Percentiles rank a stretch among this genome's conserved stretches.
Conservation (phyloP, 805 yeast genomes). For the Ogataea methylovora region DNA sequence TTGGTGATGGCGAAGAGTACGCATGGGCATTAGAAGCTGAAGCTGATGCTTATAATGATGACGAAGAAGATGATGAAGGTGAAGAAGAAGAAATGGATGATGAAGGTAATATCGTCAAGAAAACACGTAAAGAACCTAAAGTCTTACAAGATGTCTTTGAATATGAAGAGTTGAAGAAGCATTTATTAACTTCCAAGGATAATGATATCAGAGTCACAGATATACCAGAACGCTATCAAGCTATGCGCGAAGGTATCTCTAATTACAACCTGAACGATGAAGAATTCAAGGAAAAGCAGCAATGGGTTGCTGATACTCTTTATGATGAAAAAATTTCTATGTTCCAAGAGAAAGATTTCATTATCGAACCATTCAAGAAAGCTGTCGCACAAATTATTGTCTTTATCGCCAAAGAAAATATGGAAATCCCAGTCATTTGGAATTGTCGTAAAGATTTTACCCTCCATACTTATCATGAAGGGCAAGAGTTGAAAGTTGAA, state of each 20-base stretch:
- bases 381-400: conserved; percentile 68
- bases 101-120: conserved; percentile 22
- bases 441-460: conserved; percentile 90
- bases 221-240: conserved; percentile 88
- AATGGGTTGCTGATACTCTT: conserved; percentile 71
- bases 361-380: conserved; percentile 47
- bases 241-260: conserved; percentile 57
- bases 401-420: conserved; percentile 65
- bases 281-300: conserved; percentile 65
- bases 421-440: conserved; percentile 94
- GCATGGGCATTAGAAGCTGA: conserved; percentile 98
- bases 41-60: conserved; percentile 50
- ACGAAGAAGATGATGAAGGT: conserved; percentile 39
- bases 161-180: conserved; percentile 84
- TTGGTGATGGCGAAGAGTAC: conserved; percentile 95
- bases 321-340: conserved; percentile 46
- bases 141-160: conserved; percentile 88
- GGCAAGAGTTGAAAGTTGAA: conserved; percentile 37
- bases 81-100: conserved; percentile 32
- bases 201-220: conserved; percentile 81
- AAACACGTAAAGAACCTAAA: conserved; percentile 28
- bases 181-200: conserved; percentile 88
- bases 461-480: conserved; percentile 43
- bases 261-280: conserved; percentile 61
- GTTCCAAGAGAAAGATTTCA: conserved; percentile 24